Base-by-base conservation (phyloP, 225 moss, liverwort and hornwort genomes). In the Rhytidiadelphus loreus region DNA sequence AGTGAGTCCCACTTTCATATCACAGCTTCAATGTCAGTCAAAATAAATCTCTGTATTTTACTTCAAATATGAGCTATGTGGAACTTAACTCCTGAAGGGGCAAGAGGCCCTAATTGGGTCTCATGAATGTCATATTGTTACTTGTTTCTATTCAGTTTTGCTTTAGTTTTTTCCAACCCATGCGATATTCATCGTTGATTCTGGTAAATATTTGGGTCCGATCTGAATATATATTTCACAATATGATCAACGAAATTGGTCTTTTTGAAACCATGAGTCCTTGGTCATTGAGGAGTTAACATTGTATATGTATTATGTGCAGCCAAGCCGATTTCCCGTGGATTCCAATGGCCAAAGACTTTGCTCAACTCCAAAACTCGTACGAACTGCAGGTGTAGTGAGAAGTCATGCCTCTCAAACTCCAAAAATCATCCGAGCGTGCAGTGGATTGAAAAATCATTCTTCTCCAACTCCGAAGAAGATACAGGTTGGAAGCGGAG, bases 311-410 rank as follows among this genome's bases (percentile, higher is more conserved):
- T 16, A 28, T 41, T 60, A 16, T 77, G 84, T 71, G 86, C 92
- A 94, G 92, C 90, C 94, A 26, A 90, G 87, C 69, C 91, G 91
- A 43, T 87, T 91, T 48, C 91, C 87, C 16, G 24, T 86, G 65
- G 92, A 91, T 83, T 86, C 92, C n/a, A 92, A 86, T n/a, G 93
- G 92, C 13, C 89, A 92, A 37, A 80, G 92, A 77, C 76, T 91
- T 41, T 91, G 90, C 77, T 86, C 87, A 50, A 92, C 92, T 85
- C 91, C 91, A 3, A 89, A 81, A 69, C 48, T 64, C 44, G 76
- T 62, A n/a, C 72, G 85, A 25, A n/a, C 37, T 24, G 39, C 71
- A 53, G 48, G 46, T 41, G 84, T 84, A 72, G 79, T 79, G 58
- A 90, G 72, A 64, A 80, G 15, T 24, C 69, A n/a, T 53, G 59